A percentile compares a stretch with the other conserved stretches of the same genome.
Conservation (phyloP, 352 stramenopile genomes). For the Globisporangium orthogonon region DNA sequence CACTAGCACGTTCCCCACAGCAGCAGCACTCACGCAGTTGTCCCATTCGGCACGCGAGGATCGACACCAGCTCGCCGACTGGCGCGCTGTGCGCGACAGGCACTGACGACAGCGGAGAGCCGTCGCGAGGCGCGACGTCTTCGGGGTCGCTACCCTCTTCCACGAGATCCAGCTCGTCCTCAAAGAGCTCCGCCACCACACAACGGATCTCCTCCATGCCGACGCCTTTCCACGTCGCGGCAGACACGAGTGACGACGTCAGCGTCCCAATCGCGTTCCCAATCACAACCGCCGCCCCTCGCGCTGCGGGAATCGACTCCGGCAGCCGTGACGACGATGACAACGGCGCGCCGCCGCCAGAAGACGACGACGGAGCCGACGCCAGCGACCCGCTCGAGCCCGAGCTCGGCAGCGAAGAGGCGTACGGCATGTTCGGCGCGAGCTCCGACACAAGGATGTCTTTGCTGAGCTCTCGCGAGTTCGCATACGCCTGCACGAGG, state of each 20-base stretch:
- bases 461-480: conserved; percentile 55
- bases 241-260: conserved; percentile 55
- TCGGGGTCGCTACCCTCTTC: no score
- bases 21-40: not conserved
- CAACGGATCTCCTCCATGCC: conserved; percentile 61
- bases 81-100: not conserved
- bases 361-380: not conserved
- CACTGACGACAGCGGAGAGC: no score
- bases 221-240: conserved; percentile 65
- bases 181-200: conserved; percentile 8
- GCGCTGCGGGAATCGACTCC: conserved; percentile 15
- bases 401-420: not conserved
- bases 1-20: no score
- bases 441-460: conserved; percentile 73
- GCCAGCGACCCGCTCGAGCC: not conserved
- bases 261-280: conserved; percentile 61
- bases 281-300: conserved; percentile 64
- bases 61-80: not conserved
- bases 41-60: not conserved
- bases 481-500: conserved; percentile 68
- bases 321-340: not conserved
- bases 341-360: not conserved
- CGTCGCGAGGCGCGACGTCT: no score
- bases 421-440: conserved; percentile 33
- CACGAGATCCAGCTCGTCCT: not conserved